Evolutionary conservation across 2,329 filamentous ascomycete genomes (phyloP).

Genomic region (Arachnopeziza araneosa): DNA sequence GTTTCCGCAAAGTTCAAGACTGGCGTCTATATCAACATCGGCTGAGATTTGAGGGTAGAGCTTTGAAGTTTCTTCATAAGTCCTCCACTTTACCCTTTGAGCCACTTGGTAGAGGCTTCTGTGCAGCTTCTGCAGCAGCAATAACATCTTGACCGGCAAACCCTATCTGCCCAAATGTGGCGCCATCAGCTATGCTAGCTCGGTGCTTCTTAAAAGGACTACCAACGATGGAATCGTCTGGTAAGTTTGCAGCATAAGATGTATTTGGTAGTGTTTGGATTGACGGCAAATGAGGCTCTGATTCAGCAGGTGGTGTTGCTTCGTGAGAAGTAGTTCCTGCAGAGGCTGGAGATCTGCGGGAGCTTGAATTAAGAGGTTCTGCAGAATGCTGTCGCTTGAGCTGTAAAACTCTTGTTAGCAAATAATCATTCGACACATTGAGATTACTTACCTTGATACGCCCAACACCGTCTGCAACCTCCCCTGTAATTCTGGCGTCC

Average conservation of each 20-base stretch:
- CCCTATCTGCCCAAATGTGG: not conserved
- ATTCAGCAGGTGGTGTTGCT: conserved; percentile 38
- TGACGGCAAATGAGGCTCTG: conserved; percentile 30
- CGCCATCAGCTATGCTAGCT: conserved; percentile 50
- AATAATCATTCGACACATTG: not conserved
- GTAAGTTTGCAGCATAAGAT: conserved; percentile 39
- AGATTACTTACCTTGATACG: conserved; percentile 64
- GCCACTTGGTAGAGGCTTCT: conserved; percentile 16
- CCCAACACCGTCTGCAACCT: conserved; percentile 74
- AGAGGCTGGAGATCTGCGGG: conserved; percentile 42
- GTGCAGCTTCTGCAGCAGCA: conserved; percentile 27
- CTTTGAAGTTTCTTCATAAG: conserved; percentile 16
- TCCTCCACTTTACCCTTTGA: conserved; percentile 25
- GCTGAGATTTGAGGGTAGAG: not conserved
- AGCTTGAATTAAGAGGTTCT: conserved; percentile 52
- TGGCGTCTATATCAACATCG: not conserved
- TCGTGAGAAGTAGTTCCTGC: conserved; percentile 37
- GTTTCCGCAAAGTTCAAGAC: not conserved
- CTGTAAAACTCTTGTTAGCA: conserved; percentile 41
- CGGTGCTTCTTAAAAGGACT: conserved; percentile 74
- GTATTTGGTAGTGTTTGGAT: conserved; percentile 27
- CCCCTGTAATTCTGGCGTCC: conserved; percentile 65
- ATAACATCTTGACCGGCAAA: conserved; percentile 17
- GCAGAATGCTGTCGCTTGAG: conserved; percentile 76
- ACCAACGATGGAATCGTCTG: conserved; percentile 48